Percentiles rank a stretch among this genome's conserved stretches.
Conservation (phyloP, 148 eudicot genomes). For the Amaranthus cruentus region DNA sequence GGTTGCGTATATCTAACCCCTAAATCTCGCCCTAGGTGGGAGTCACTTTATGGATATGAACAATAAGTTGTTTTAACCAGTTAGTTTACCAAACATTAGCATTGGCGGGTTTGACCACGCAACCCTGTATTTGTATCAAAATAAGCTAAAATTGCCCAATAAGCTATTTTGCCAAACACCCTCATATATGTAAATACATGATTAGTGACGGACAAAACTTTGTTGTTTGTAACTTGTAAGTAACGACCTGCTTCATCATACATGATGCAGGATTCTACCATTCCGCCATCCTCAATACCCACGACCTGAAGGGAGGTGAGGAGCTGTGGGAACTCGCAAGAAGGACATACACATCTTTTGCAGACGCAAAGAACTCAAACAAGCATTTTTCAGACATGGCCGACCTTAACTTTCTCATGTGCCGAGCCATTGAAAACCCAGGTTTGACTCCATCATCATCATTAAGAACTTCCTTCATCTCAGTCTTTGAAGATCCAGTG, state of each 20-base stretch:
- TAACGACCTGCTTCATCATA: neutral
- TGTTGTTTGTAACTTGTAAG: neutral
- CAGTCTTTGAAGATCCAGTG: conserved; percentile 70
- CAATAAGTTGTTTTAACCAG: too few relatives aligned
- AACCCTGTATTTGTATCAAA: too few relatives aligned
- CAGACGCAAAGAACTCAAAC: conserved; percentile 51
- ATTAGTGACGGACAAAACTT: neutral
- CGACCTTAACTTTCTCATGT: conserved; percentile 83
- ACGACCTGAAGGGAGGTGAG: conserved; percentile 67
- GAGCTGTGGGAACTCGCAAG: conserved; percentile 70
- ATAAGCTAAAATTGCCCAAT: too few relatives aligned
- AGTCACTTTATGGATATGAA: too few relatives aligned
- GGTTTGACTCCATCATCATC: conserved; percentile 79
- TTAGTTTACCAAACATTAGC: too few relatives aligned
- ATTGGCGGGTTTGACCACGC: too few relatives aligned
- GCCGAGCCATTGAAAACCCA: conserved; percentile 87
- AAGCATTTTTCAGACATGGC: conserved; percentile 90
- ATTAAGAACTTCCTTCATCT: conserved; percentile 68
- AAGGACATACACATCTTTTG: conserved; percentile 47
- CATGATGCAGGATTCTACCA: conserved; percentile 70
- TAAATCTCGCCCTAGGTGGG: too few relatives aligned
- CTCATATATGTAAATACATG: too few relatives aligned
- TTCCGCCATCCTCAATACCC: conserved; percentile 73
- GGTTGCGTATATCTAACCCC: too few relatives aligned
- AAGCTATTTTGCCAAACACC: too few relatives aligned